Percentiles rank a stretch among this genome's conserved stretches.
Evolutionary conservation across 192 early-diverging fungal genomes (phyloP).

Genomic region (Coemansia sp.): DNA sequence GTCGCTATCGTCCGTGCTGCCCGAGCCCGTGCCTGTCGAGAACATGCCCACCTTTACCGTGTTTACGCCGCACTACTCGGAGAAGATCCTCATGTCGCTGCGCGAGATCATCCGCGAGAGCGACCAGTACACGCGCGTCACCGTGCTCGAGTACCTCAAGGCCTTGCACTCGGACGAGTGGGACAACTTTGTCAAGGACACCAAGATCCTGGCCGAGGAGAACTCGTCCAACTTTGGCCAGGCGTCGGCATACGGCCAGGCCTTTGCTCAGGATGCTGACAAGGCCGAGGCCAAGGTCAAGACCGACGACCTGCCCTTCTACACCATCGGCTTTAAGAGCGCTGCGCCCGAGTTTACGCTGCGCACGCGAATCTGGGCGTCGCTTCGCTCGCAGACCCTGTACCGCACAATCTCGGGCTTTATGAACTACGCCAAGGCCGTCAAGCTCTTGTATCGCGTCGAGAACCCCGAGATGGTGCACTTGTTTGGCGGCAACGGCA

Average conservation of each 20-base stretch:
- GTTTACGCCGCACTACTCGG: conserved; percentile 82
- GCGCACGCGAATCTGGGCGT: conserved; percentile 89
- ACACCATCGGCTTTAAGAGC: conserved; percentile 81
- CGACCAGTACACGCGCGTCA: conserved; percentile 79
- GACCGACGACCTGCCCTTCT: conserved; percentile 80
- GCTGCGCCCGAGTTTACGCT: conserved; percentile 80
- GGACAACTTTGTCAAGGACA: conserved; percentile 91
- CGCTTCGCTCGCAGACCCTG: conserved; percentile 81
- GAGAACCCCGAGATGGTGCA: conserved; percentile 80
- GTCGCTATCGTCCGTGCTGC: conserved; percentile 79
- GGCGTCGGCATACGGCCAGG: conserved; percentile 55
- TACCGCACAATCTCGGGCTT: conserved; percentile 87
- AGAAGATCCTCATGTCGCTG: conserved; percentile 81
- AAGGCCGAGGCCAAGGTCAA: conserved; percentile 68
- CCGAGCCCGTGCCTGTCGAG: conserved; percentile 75
- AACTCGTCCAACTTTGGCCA: conserved; percentile 60
- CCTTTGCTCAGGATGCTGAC: conserved; percentile 54
- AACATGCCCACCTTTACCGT: conserved; percentile 89
- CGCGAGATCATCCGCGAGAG: conserved; percentile 85
- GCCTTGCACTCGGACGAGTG: conserved; percentile 80
- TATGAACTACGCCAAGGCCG: conserved; percentile 87
- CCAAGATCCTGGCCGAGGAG: conserved; percentile 77
- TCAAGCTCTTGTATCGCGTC: conserved; percentile 77
- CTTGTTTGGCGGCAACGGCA: conserved; percentile 64
- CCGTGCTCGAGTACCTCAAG: conserved; percentile 81